Evolutionary conservation across 169 alveolate genomes (phyloP), one percentile per base, ranked within the genome.

Genomic region (Cardiosporidium cionae): DNA sequence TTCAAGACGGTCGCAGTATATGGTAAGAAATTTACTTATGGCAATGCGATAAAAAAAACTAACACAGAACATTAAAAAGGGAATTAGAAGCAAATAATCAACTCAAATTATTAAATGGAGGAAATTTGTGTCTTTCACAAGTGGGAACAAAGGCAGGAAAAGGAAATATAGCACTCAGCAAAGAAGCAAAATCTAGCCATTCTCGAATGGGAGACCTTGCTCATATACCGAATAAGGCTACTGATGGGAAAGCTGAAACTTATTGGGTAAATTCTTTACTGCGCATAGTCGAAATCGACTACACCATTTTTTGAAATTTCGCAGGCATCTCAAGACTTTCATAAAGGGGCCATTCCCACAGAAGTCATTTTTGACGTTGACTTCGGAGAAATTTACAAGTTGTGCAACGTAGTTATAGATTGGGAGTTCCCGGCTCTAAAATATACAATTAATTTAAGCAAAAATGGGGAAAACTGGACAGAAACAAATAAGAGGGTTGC

Each of bases 391-490:
- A 65, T 53, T 33, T 88, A 86, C 78, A 90, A 88, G 77, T 77
- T 90, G 29, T 78, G 78, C 52, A 83, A 77, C 0, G 36, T 86
- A 0, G 85, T 84, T 29, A 87, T 91, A 31, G 91, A 86, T 31
- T 91, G 96, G 96, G 90, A 85, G 66, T 85, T 72, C 44, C 95
- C 96, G 0, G 91, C 96, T 16, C 81, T 90, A 34, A 79, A 87
- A 31, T 91, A 86, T 72, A 65, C 91, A 23, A 78, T 91, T 23
- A 64, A 68, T 35, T 72, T 74, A 31, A 86, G 89, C 68, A 68
- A 27, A 1, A 91, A 86, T 69, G 94, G 92, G 32, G 71, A 65
- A 9, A n/a, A 54, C n/a, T 76, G 32, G 82, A 74, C 25, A 70
- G 85, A 68, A 35, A 58, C 29, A 66, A 65, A 54, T 32, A 65